A percentile compares a stretch with the other conserved stretches of the same genome.
Evolutionary conservation across 1,284 basidiomycete species (phyloP).

Genomic region (Pisolithus thermaeus): DNA sequence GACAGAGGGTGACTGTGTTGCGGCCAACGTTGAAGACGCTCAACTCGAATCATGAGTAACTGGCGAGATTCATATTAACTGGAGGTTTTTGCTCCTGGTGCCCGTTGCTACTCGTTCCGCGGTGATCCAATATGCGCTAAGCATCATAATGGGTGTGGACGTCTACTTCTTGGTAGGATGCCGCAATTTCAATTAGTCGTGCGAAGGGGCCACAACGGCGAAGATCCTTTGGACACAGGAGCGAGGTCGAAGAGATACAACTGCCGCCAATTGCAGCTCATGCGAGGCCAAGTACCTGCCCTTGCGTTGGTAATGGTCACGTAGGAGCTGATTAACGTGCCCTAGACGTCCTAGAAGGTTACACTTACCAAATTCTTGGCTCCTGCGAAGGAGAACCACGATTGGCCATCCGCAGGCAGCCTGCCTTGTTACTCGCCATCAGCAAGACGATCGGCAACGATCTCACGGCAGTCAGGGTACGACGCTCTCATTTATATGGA

Average conservation of each 20-base stretch:
- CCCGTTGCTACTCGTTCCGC: no score
- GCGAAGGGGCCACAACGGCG: not conserved
- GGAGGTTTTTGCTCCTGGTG: no score
- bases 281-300: conserved; percentile 23
- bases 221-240: not conserved
- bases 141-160: not conserved
- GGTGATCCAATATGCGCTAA: not conserved
- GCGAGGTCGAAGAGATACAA: conserved; percentile 15
- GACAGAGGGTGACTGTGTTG: conserved; percentile 70
- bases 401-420: conserved; percentile 8
- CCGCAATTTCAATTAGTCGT: not conserved
- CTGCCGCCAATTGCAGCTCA: conserved; percentile 15
- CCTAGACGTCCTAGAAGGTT: not conserved
- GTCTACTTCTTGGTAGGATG: not conserved
- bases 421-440: not conserved
- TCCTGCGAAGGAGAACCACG: conserved; percentile 17
- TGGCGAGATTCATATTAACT: no score
- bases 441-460: conserved; percentile 21
- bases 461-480: conserved; percentile 11
- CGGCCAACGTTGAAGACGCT: conserved; percentile 88
- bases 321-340: no score
- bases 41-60: no score
- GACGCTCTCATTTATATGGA: conserved; percentile 15
- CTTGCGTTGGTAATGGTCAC: conserved; percentile 16
- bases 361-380: conserved; percentile 19